These are phyloP conservation scores for Vaucheria bursata DNA, from an alignment of 352 stramenopile genomes.

Conservation along the genomic window DNA sequence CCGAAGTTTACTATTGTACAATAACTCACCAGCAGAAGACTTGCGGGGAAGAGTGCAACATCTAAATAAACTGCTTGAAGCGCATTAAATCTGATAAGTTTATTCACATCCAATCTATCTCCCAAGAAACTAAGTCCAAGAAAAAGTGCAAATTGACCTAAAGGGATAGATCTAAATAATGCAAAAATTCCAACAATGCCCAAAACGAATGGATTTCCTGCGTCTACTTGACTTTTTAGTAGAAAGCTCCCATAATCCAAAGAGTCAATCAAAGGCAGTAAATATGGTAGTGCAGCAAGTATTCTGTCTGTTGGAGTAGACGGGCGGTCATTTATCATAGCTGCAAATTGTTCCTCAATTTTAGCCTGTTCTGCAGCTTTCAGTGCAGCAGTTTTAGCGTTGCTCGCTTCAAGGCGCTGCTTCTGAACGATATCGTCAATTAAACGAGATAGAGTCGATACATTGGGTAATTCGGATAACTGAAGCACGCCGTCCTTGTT, in stretches of 20 bases:
- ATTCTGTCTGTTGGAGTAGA: background rate
- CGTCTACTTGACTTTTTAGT: background rate
- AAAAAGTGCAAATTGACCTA: background rate
- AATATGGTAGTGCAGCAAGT: background rate
- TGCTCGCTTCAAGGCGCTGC: background rate
- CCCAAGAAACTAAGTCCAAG: constrained; percentile 2
- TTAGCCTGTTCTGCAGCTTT: background rate
- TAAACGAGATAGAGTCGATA: too few species aligned
- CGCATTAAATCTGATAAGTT: background rate
- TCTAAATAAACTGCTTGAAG: constrained; percentile 5
- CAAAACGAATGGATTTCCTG: background rate
- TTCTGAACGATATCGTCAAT: too few species aligned
- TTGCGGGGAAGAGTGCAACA: constrained; percentile 3
- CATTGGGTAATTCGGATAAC: too few species aligned
- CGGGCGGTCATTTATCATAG: background rate
- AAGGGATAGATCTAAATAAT: background rate
- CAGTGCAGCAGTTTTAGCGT: background rate
- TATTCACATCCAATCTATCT: background rate
- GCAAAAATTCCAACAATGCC: background rate
- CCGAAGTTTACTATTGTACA: too few species aligned
- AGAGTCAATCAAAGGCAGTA: background rate
- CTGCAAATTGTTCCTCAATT: background rate
- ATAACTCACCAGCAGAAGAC: background rate
- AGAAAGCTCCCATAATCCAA: background rate
- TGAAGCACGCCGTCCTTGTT: background rate